Evolutionary conservation across 2,329 filamentous ascomycete genomes (phyloP).

Genomic region (Huntiella bhutanensis): DNA sequence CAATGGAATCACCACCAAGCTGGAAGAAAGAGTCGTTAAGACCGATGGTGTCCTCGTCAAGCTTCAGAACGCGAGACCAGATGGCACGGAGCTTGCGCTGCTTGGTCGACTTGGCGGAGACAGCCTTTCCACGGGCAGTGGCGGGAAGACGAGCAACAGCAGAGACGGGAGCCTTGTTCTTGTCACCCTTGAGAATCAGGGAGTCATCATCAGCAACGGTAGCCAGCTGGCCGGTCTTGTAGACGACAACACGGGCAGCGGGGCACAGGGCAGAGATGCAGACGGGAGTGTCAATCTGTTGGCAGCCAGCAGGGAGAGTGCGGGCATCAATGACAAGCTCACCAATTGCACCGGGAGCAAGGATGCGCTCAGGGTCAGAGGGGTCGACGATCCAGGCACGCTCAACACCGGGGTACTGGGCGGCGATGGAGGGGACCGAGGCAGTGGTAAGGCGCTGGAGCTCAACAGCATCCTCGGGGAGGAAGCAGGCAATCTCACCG

Average conservation of each 20-base stretch:
- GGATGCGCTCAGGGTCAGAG: conserved; percentile 17
- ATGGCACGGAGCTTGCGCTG: conserved; percentile 26
- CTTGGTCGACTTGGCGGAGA: conserved; percentile 23
- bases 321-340: conserved; percentile 25
- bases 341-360: conserved; percentile 24
- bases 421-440: conserved; percentile 13
- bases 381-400: conserved; percentile 24
- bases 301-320: conserved; percentile 14
- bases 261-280: conserved; percentile 16
- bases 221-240: conserved; percentile 23
- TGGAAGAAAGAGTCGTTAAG: conserved; percentile 41
- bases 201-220: conserved; percentile 19
- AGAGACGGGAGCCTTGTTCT: conserved; percentile 10
- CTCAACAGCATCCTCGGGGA: conserved; percentile 18
- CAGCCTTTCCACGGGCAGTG: conserved; percentile 15
- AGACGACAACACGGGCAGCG: conserved; percentile 16
- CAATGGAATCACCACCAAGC: conserved; percentile 40
- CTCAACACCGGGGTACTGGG: conserved; percentile 15
- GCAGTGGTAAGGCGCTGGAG: conserved; percentile 17
- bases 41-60: conserved; percentile 28
- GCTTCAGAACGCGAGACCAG: conserved; percentile 29
- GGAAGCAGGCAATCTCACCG: conserved; percentile 19
- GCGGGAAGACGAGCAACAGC: not conserved
- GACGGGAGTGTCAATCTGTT: conserved; percentile 15
- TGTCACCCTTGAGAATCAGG: conserved; percentile 16